Conservation (phyloP, 306 rosid genomes). For the Trifolium fragiferum region DNA sequence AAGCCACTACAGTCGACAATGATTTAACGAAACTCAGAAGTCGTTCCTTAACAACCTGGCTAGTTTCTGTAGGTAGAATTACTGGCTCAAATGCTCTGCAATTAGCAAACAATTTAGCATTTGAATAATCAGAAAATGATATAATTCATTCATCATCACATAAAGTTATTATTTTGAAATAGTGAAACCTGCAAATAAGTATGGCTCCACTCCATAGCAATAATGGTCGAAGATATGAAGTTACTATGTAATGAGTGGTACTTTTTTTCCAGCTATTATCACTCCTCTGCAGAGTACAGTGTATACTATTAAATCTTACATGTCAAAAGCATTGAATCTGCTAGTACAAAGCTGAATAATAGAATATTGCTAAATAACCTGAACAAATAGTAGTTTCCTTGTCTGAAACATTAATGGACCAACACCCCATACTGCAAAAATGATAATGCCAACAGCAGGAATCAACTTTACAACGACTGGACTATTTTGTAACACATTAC, state of each 20-base stretch:
- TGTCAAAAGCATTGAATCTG: conserved; percentile 15
- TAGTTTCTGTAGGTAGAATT: conserved; percentile 70
- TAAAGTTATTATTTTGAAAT: conserved; percentile 36
- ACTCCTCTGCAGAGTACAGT: conserved; percentile 62
- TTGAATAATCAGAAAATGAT: conserved; percentile 14
- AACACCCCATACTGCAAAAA: conserved; percentile 88
- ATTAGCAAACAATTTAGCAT: conserved; percentile 35
- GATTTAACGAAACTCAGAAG: conserved; percentile 81
- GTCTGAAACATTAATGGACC: conserved; percentile 67
- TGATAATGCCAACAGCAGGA: conserved; percentile 66
- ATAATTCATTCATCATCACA: conserved; percentile 13
- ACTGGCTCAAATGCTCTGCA: conserved; percentile 84
- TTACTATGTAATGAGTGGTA: conserved; percentile 59
- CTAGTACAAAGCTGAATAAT: conserved; percentile 37
- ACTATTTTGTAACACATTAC: conserved; percentile 62
- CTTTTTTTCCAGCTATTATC: conserved; percentile 92
- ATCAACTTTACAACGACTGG: conserved; percentile 67
- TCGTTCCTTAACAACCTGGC: conserved; percentile 83
- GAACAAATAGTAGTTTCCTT: conserved; percentile 59
- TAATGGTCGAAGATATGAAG: conserved; percentile 80
- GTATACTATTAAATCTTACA: conserved; percentile 33
- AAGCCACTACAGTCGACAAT: conserved; percentile 83
- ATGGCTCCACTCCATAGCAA: conserved; percentile 84
- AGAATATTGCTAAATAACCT: conserved; percentile 50
- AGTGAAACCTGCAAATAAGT: conserved; percentile 86